A percentile compares a stretch with the other conserved stretches of the same genome.
phyloP scores from a whole-genome alignment of 768 basidiomycete genomes.

The Termitomyces sp. region DNA sequence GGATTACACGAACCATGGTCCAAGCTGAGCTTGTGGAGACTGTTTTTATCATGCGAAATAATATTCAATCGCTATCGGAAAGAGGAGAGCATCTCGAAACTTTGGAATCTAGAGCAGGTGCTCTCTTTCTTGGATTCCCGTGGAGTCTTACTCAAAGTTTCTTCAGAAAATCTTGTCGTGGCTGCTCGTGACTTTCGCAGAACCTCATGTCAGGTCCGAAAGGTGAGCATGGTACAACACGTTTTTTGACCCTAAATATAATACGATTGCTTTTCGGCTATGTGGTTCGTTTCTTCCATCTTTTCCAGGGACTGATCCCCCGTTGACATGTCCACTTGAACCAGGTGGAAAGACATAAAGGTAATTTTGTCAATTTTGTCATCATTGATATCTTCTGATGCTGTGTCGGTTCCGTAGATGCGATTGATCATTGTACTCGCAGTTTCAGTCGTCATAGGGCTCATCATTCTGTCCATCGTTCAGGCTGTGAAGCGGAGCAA shows the following conservation, averaged over 20 bases:
- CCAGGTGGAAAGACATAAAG: constrained; percentile 98
- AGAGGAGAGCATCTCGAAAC: constrained; percentile 88
- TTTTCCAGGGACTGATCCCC: neutral
- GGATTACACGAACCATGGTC: constrained; percentile 54
- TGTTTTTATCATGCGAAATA: constrained; percentile 94
- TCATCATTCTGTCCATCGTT: constrained; percentile 92
- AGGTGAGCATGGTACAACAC: constrained; percentile 49
- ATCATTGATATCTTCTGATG: constrained; percentile 1
- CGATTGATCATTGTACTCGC: constrained; percentile 90
- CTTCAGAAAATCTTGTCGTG: constrained; percentile 84
- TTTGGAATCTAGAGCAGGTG: constrained; percentile 96
- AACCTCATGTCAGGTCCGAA: constrained; percentile 93
- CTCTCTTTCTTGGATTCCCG: constrained; percentile 25
- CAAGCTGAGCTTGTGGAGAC: constrained; percentile 95
- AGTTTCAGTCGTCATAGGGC: constrained; percentile 81
- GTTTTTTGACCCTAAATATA: neutral
- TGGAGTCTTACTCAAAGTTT: constrained; percentile 4
- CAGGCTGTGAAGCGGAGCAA: constrained; percentile 42
- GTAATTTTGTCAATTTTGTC: constrained; percentile 29
- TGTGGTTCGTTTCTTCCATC: constrained; percentile 72
- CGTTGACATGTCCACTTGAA: constrained; percentile 3
- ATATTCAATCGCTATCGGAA: constrained; percentile 90
- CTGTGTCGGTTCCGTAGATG: constrained; percentile 64
- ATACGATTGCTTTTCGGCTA: constrained; percentile 49
- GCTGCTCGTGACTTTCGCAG: constrained; percentile 96